Evolutionary conservation across 1,284 basidiomycete genomes (phyloP).

Genomic region (Marasmius fiardii): DNA sequence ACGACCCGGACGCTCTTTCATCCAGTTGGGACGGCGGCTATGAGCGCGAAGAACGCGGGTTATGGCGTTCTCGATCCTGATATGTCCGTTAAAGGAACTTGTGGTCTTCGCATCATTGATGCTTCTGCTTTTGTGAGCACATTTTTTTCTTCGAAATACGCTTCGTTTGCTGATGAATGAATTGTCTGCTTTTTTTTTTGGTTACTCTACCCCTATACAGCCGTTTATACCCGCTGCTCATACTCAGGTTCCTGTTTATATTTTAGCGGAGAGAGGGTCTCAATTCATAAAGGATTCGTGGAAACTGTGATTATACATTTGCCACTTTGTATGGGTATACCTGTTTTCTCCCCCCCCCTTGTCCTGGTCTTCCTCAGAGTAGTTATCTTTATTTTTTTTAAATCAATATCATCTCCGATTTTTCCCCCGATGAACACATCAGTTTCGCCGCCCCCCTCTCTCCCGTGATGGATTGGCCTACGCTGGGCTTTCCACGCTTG

Average conservation of each 20-base stretch:
- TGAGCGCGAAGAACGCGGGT: constrained; percentile 18
- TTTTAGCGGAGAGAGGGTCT: constrained; percentile 12
- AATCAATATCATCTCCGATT: no score
- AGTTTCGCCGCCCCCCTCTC: no score
- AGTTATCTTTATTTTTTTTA: no score
- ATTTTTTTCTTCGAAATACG: no score
- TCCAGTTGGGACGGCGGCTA: constrained; percentile 24
- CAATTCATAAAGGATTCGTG: constrained; percentile 8
- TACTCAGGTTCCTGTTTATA: constrained; percentile 11
- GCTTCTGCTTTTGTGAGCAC: constrained; percentile 29
- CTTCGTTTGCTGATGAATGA: no score
- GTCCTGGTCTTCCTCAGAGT: background rate
- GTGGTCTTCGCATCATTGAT: constrained; percentile 33
- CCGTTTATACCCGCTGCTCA: constrained; percentile 11
- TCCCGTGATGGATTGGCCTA: no score
- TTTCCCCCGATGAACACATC: no score
- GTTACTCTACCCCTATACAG: no score
- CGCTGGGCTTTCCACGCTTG: no score
- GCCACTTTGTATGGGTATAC: background rate
- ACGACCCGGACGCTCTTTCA: constrained; percentile 19
- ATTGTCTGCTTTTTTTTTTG: no score
- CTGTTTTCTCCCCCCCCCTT: background rate
- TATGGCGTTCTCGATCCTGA: constrained; percentile 47
- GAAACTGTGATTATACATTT: background rate
- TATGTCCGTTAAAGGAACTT: constrained; percentile 31